Evolutionary conservation across 2,329 filamentous ascomycete species (phyloP), one percentile per base, ranked within the genome.

Genomic region (Alternaria ventricosa): DNA sequence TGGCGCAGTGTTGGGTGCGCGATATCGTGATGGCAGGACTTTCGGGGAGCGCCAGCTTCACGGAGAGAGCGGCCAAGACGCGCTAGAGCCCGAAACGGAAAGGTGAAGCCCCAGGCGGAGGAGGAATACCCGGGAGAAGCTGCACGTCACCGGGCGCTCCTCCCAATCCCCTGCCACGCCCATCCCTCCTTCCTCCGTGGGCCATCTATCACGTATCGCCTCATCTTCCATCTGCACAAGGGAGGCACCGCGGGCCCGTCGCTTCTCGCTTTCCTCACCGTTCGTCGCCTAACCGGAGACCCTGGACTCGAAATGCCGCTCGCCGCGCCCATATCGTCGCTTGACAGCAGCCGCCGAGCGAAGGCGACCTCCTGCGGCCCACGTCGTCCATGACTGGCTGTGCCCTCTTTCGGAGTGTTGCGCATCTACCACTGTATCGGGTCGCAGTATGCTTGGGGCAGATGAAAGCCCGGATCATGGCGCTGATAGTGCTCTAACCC

Each of bases 381-480:
- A 53, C 54, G 54, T 55, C 46, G 59, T 44, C 44, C 20, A 60
- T 61, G 62, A 70, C 65, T 70, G 73, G 68, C 67, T 63, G 61
- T 68, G 64, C 65, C 74, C 70, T 57, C 72, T 77, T 78, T 78
- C 71, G 75, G 77, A 75, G 71, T 57, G 69, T 75, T 77, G 77
- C 74, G 76, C 76, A 79, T 57, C 61, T 53, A 61, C 76, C 78
- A 68, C 46, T 20, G 69, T 69, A 69, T 65, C 74, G 77, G 78
- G 75, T 70, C 71, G 54, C 53, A 13, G 57, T 73, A 66, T 71
- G 69, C 61, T 66, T 63, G 69, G 63, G 66, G 60, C 30, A 60
- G 63, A 68, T 61, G 68, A 67, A 30, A 69, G 72, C 71, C 74
- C 72, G 72, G 71, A 72, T 74, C 69, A 74, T 75, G 75, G 75